These are phyloP conservation scores for Phytophthora syringae DNA, from an alignment of 352 stramenopile genomes.

Conservation along the genomic window DNA sequence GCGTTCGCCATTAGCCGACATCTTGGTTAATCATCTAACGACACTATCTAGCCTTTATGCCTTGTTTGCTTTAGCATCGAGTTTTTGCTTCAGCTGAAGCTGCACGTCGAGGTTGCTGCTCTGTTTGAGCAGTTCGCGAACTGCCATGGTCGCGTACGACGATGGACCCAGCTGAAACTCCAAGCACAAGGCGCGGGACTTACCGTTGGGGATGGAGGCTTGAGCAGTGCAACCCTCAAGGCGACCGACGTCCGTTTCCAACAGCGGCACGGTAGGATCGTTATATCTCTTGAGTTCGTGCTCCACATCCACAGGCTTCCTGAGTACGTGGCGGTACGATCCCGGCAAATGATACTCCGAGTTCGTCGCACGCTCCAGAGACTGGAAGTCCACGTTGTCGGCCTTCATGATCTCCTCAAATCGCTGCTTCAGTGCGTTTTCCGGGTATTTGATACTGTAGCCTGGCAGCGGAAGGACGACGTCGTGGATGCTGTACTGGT, in stretches of 20 bases:
- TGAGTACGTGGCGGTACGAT: constrained; percentile 94
- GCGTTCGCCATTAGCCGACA: constrained; percentile 8
- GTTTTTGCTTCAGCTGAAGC: constrained; percentile 58
- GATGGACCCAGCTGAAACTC: constrained; percentile 88
- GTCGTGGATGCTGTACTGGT: constrained; percentile 93
- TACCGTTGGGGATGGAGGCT: constrained; percentile 66
- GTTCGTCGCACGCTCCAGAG: constrained; percentile 69
- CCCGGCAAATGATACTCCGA: constrained; percentile 93
- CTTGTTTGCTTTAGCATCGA: constrained; percentile 28
- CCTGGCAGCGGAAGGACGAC: constrained; percentile 97
- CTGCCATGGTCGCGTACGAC: constrained; percentile 96
- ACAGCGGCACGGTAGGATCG: constrained; percentile 91
- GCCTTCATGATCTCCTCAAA: constrained; percentile 69
- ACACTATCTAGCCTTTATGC: constrained; percentile 17
- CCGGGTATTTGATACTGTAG: constrained; percentile 89
- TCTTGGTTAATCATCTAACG: constrained; percentile 12
- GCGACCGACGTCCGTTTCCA: constrained; percentile 94
- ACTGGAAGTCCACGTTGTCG: constrained; percentile 75
- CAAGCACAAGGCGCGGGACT: constrained; percentile 74
- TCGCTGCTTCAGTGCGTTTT: constrained; percentile 77
- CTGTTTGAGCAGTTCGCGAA: constrained; percentile 96
- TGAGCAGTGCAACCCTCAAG: constrained; percentile 45
- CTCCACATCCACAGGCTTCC: constrained; percentile 87
- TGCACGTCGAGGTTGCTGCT: constrained; percentile 85
- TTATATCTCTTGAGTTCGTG: constrained; percentile 94